Conservation (phyloP, 139 green algal species). For the Auxenochlorella pyrenoidosa region DNA sequence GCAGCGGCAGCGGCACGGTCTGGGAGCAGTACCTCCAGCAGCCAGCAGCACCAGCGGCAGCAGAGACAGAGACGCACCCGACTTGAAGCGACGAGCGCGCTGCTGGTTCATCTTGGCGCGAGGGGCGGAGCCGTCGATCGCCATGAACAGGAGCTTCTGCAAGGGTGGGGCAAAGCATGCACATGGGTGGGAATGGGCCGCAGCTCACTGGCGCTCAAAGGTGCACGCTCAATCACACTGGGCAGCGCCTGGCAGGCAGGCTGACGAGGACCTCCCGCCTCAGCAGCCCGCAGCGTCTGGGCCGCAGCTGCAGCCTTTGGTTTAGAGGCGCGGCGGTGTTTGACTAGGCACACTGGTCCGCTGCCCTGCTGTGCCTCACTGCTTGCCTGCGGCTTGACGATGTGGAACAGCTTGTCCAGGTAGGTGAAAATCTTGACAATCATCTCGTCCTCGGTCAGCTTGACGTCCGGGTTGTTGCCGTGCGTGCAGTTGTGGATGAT, state of each 20-base stretch:
- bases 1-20: not conserved
- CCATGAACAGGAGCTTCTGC: constrained; percentile 92
- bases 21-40: not conserved
- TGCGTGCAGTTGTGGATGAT: constrained; percentile 98
- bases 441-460: constrained; percentile 92
- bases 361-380: too few species aligned
- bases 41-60: not conserved
- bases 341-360: too few species aligned
- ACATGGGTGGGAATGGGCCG: too few species aligned
- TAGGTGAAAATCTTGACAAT: constrained; percentile 90
- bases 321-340: too few species aligned
- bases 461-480: constrained; percentile 79
- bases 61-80: not conserved
- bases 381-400: constrained; percentile 78
- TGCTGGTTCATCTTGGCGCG: constrained; percentile 99
- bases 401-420: constrained; percentile 91
- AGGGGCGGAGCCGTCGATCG: constrained; percentile 93
- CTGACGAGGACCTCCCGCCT: too few species aligned
- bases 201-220: too few species aligned
- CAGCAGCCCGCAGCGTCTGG: too few species aligned
- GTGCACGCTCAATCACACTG: not conserved
- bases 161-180: too few species aligned
- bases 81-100: constrained; percentile 84
- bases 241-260: not conserved
- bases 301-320: too few species aligned